These are phyloP conservation scores for Sindora glabra DNA, from an alignment of 306 rosid species.

Conservation along the genomic window DNA sequence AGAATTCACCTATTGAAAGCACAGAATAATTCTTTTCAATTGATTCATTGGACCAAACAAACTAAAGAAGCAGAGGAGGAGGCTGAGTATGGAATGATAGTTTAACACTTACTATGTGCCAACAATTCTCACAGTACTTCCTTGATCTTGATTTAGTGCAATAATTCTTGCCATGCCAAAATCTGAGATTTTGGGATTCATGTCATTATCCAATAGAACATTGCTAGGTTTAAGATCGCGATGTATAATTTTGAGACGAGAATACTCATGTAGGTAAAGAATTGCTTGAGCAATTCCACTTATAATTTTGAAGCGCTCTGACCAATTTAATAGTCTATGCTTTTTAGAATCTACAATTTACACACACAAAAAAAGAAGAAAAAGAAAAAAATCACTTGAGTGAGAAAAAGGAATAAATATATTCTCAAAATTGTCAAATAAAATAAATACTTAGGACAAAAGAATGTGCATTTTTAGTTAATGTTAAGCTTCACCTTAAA, in stretches of 20 bases:
- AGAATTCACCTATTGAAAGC: no score
- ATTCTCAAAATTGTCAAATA: no score
- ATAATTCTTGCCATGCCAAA: constrained; percentile 34
- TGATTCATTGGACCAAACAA: background rate
- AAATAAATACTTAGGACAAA: no score
- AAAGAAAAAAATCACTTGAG: no score
- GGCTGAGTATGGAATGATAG: no score
- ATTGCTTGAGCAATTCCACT: constrained; percentile 26
- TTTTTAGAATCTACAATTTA: background rate
- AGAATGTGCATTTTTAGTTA: no score
- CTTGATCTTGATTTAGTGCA: constrained; percentile 4
- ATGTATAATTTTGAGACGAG: constrained; percentile 27
- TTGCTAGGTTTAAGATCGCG: constrained; percentile 36
- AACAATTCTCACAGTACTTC: constrained; percentile 15
- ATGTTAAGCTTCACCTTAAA: no score
- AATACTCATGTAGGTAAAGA: constrained; percentile 38
- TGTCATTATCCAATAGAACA: constrained; percentile 16
- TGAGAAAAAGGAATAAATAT: no score
- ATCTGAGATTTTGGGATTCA: constrained; percentile 36
- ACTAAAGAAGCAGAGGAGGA: background rate
- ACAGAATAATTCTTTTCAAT: no score
- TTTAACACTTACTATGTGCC: constrained; percentile 34
- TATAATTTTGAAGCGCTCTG: constrained; percentile 9
- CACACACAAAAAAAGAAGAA: no score
- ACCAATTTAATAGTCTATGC: constrained; percentile 17